Evolutionary conservation across 1,284 basidiomycete species (phyloP).

Genomic region (Bondarzewia mesenterica): DNA sequence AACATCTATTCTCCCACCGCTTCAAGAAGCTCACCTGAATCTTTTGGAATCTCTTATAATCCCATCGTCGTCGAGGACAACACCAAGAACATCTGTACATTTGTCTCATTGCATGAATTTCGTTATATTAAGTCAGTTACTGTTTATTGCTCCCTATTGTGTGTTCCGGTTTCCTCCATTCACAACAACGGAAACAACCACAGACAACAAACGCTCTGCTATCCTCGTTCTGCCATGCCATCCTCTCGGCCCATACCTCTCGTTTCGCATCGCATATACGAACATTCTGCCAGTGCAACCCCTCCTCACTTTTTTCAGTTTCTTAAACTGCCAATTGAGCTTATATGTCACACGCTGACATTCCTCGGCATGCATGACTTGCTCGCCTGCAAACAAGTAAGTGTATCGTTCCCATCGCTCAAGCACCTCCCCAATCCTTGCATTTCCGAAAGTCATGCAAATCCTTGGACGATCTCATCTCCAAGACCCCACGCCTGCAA

Average conservation of each 20-base stretch:
- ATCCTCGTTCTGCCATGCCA: too few relatives aligned
- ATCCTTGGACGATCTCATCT: slow-evolving; percentile 28
- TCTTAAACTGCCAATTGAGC: slow-evolving; percentile 30
- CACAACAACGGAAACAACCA: too few relatives aligned
- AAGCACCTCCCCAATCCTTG: background rate
- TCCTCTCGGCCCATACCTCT: background rate
- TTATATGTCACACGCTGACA: slow-evolving; percentile 31
- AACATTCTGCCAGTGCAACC: background rate
- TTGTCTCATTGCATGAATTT: too few relatives aligned
- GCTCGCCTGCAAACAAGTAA: slow-evolving; percentile 26
- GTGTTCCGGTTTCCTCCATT: too few relatives aligned
- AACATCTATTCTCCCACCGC: too few relatives aligned
- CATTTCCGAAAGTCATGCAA: slow-evolving; percentile 26
- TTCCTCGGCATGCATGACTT: slow-evolving; percentile 31
- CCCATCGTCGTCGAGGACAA: too few relatives aligned
- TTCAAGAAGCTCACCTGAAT: too few relatives aligned
- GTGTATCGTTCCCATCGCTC: slow-evolving; percentile 4
- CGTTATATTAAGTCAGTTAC: too few relatives aligned
- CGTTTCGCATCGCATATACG: background rate
- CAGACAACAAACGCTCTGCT: too few relatives aligned
- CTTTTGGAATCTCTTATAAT: too few relatives aligned
- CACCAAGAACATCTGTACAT: too few relatives aligned
- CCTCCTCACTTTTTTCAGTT: background rate
- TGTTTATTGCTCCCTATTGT: too few relatives aligned
- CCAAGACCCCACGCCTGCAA: slow-evolving; percentile 33